A percentile compares a stretch with the other conserved stretches of the same genome.
phyloP scores from a whole-genome alignment of 2,329 filamentous ascomycete genomes.

The Aspergillus sp. region DNA sequence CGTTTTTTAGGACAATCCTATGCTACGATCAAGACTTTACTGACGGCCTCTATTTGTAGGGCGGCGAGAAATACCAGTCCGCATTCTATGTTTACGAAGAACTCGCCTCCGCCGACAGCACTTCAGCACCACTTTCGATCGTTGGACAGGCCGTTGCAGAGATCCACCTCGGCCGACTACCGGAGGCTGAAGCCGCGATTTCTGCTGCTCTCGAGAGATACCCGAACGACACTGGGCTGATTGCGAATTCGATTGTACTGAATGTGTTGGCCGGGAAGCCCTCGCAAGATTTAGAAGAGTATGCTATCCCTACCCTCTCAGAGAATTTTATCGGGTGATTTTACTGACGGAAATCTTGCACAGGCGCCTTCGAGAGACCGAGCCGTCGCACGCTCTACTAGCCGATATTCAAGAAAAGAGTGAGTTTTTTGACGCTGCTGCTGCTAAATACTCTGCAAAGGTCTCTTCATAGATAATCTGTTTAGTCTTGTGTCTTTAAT shows the following conservation, averaged over 20 bases:
- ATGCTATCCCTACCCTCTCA: conserved; percentile 33
- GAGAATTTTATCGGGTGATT: neutral
- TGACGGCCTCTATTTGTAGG: conserved; percentile 51
- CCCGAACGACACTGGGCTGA: conserved; percentile 67
- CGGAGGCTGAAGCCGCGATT: conserved; percentile 85
- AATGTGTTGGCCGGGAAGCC: conserved; percentile 75
- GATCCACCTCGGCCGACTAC: conserved; percentile 81
- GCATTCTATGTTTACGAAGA: conserved; percentile 98
- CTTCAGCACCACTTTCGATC: conserved; percentile 71
- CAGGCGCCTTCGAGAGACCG: conserved; percentile 49
- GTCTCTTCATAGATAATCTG: conserved; percentile 47
- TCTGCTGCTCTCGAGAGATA: conserved; percentile 77
- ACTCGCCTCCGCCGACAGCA: conserved; percentile 81
- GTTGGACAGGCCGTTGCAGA: conserved; percentile 89
- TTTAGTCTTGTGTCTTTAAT: conserved; percentile 15
- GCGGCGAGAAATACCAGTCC: conserved; percentile 93
- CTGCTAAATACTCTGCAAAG: conserved; percentile 82
- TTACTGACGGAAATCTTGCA: neutral
- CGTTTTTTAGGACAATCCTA: conserved; percentile 21
- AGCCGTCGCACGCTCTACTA: conserved; percentile 70
- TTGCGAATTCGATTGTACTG: conserved; percentile 81
- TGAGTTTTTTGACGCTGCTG: conserved; percentile 81
- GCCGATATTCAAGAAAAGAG: conserved; percentile 80
- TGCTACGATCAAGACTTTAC: too few relatives aligned
- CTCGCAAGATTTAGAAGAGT: conserved; percentile 61